Percentiles rank a stretch among this genome's conserved stretches.
Conservation (phyloP, 2,329 filamentous ascomycete genomes). For the Fusarium sacchari region DNA sequence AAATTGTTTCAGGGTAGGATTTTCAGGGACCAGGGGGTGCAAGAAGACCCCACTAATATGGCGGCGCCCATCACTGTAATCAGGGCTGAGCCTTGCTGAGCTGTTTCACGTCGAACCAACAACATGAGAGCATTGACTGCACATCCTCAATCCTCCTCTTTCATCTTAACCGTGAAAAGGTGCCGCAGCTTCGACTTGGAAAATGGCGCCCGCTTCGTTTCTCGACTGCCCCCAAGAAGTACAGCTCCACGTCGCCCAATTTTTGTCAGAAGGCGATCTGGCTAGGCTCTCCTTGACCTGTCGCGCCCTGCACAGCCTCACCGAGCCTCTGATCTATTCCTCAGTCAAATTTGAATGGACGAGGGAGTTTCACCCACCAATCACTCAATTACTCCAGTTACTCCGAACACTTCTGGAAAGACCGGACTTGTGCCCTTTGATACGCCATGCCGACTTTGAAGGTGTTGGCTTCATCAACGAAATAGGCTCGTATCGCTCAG, state of each 20-base stretch:
- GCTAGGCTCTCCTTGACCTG: background rate
- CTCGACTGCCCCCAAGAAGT: background rate
- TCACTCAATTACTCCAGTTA: background rate
- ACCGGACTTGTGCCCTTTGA: background rate
- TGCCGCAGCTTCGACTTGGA: too few relatives aligned
- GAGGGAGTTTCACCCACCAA: background rate
- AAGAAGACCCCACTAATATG: fast-evolving
- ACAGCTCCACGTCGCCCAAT: background rate
- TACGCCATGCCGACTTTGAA: background rate
- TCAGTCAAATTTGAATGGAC: background rate
- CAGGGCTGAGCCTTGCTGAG: background rate
- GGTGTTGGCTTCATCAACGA: background rate
- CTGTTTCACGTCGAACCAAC: background rate
- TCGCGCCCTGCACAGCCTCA: background rate
- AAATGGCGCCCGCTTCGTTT: background rate
- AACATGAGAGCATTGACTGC: background rate
- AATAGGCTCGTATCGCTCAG: background rate
- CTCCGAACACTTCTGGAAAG: background rate
- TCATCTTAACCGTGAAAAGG: background rate
- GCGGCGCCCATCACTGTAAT: background rate
- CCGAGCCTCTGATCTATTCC: background rate
- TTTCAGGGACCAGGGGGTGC: background rate
- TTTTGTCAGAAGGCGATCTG: background rate
- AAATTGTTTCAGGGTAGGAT: background rate
- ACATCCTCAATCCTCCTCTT: background rate